A percentile compares a stretch with the other conserved stretches of the same genome.
Evolutionary conservation across 108 stramenopile species (phyloP).

Genomic region (Nitzschia sp.): DNA sequence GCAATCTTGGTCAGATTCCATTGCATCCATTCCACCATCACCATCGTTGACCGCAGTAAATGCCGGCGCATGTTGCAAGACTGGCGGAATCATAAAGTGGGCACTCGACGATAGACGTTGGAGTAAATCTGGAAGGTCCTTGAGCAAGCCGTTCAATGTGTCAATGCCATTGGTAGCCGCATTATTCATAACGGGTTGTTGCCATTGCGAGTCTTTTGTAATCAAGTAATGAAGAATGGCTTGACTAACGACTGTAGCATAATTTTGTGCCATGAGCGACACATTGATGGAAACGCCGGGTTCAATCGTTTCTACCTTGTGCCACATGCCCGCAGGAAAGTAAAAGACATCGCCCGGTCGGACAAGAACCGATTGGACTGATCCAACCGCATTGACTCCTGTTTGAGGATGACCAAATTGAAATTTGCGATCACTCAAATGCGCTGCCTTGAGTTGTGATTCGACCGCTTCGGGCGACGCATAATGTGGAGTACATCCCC

Average conservation of each 20-base stretch:
- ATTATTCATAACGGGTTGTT: constrained; percentile 50
- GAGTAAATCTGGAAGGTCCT: constrained; percentile 43
- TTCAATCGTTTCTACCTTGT: constrained; percentile 83
- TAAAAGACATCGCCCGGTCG: constrained; percentile 90
- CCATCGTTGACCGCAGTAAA: constrained; percentile 25
- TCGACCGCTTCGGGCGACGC: constrained; percentile 71
- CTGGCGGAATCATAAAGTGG: constrained; percentile 61
- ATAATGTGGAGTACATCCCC: constrained; percentile 92
- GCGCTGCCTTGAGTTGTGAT: constrained; percentile 82
- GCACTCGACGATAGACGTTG: constrained; percentile 52
- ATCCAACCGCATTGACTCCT: constrained; percentile 57
- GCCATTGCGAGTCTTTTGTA: constrained; percentile 55
- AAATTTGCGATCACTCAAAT: constrained; percentile 46
- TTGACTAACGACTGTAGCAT: constrained; percentile 68
- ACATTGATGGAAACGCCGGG: constrained; percentile 87
- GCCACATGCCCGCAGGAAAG: constrained; percentile 92
- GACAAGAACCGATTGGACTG: constrained; percentile 50
- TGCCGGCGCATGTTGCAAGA: constrained; percentile 36
- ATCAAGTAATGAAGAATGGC: constrained; percentile 76
- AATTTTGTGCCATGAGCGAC: constrained; percentile 83
- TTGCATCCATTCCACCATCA: constrained; percentile 14
- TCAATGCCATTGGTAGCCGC: constrained; percentile 24
- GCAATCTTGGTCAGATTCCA: background rate
- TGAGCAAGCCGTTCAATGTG: constrained; percentile 50
- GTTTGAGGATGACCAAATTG: constrained; percentile 56